These are phyloP conservation scores for Chamaecyparis obtusa DNA, from an alignment of 75 land plant genomes.

Conservation along the genomic window DNA sequence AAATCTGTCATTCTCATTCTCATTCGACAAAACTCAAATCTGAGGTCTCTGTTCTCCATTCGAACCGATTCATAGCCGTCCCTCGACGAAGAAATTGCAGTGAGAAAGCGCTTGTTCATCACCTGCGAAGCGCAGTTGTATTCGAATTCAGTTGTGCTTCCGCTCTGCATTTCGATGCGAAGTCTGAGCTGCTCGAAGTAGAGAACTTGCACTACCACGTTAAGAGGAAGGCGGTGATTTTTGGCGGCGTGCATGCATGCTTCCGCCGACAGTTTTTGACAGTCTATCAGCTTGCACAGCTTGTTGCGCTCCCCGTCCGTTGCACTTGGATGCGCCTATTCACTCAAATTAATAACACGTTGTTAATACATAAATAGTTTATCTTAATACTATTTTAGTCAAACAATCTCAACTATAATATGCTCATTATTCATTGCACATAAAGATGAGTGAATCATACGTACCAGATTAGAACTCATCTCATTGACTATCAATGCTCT, in stretches of 20 bases:
- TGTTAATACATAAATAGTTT: no score
- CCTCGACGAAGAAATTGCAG: not conserved
- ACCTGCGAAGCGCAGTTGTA: not conserved
- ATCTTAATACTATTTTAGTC: no score
- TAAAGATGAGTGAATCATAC: no score
- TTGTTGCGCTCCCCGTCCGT: conserved; percentile 9
- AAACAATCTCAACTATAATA: no score
- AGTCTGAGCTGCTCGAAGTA: conserved; percentile 15
- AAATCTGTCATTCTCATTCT: not conserved
- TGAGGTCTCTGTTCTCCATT: not conserved
- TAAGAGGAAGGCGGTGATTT: conserved; percentile 16
- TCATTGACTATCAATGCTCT: no score
- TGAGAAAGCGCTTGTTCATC: not conserved
- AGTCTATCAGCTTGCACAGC: conserved; percentile 24
- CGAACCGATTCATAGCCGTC: conserved; percentile 1
- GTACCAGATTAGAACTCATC: no score
- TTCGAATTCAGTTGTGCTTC: not conserved
- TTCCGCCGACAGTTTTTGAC: conserved; percentile 14
- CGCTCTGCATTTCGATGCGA: not conserved
- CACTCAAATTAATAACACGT: not conserved
- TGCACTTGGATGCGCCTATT: conserved; percentile 16
- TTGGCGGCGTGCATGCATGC: conserved; percentile 25
- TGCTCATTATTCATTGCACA: no score
- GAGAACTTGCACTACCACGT: conserved; percentile 19
- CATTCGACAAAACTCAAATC: not conserved